These are phyloP conservation scores for Elsinoe australis DNA, from an alignment of 2,329 filamentous ascomycete species.

Conservation along the genomic window DNA sequence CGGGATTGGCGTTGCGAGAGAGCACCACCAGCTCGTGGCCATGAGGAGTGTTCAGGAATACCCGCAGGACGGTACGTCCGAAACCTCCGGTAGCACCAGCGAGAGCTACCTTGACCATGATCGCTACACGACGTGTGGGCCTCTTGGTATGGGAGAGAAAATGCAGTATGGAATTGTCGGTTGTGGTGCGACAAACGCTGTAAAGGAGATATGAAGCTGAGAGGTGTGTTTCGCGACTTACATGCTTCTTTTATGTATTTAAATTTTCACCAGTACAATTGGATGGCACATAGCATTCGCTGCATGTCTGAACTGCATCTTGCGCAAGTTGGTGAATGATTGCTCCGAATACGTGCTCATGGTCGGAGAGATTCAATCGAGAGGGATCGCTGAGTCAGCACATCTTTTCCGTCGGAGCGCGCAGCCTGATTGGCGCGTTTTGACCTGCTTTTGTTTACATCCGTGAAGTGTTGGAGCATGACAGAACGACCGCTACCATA, in stretches of 20 bases:
- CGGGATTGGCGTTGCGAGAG: constrained; percentile 25
- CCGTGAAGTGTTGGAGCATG: too few relatives aligned
- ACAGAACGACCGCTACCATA: too few relatives aligned
- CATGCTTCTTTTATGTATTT: too few relatives aligned
- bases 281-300: too few relatives aligned
- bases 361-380: not conserved
- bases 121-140: not conserved
- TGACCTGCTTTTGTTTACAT: constrained; percentile 4
- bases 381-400: too few relatives aligned
- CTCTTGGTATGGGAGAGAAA: not conserved
- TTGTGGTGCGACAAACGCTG: too few relatives aligned
- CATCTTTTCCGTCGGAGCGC: too few relatives aligned
- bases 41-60: constrained; percentile 22
- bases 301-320: too few relatives aligned
- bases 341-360: constrained; percentile 9
- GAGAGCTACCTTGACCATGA: constrained; percentile 26
- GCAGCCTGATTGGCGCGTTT: not conserved
- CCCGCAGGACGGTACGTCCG: constrained; percentile 26
- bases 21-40: constrained; percentile 25
- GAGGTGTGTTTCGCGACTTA: too few relatives aligned
- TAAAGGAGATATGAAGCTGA: too few relatives aligned
- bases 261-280: too few relatives aligned
- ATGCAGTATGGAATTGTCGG: not conserved
- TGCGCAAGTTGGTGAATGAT: not conserved
- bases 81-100: constrained; percentile 27